Evolutionary conservation across 495 filamentous ascomycete species (phyloP), one percentile per base, ranked within the genome.

Genomic region (Xylaria longipes): DNA sequence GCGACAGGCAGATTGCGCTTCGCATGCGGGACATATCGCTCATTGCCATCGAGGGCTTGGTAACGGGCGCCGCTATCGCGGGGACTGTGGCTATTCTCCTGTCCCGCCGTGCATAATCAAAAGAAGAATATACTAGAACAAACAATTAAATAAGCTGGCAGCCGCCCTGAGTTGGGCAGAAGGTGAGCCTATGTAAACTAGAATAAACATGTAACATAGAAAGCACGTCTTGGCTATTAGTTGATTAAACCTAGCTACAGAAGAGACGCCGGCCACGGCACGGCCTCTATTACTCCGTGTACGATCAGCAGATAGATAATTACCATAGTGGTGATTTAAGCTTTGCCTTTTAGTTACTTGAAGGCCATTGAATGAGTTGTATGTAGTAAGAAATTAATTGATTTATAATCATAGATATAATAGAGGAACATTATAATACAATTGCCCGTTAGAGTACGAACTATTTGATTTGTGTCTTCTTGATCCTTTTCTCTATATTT

Each of bases 21-120:
- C 87, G 89, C 27, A 93, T 94, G 80, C 86, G 89, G 57, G 94
- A 97, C 75, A 76, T 92, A 8, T 95, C 94, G 3, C 80, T 89
- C 35, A 82, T 91, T 68, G 90, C 89, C 15, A 78, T 95, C 35
- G 89, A 94, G 78, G 88, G 92, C 73, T 90, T 89, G 48, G 91
- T 88, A n/a, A 86, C 89, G 15, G 94, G 94, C 27, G 91, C 91
- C 8, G 84, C 88, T 2, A 74, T 93, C 1, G 87, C 88, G 68
- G 87, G 86, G 41, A 75, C 90, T 43, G 60, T 94, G n/a, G 80
- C 90, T 62, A 78, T 90, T 22, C 43, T 84, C 8, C 56, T 94
- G n/a, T 27, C 41, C 20, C 61, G 69, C 20, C 62, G 29, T n/a
- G 27, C 68, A 43, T 27, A 4, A 29, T 56, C 25, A 56, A 54